Evolutionary conservation across 2,329 filamentous ascomycete genomes (phyloP), one percentile per base, ranked within the genome.

Genomic region (Saccharata proteae): DNA sequence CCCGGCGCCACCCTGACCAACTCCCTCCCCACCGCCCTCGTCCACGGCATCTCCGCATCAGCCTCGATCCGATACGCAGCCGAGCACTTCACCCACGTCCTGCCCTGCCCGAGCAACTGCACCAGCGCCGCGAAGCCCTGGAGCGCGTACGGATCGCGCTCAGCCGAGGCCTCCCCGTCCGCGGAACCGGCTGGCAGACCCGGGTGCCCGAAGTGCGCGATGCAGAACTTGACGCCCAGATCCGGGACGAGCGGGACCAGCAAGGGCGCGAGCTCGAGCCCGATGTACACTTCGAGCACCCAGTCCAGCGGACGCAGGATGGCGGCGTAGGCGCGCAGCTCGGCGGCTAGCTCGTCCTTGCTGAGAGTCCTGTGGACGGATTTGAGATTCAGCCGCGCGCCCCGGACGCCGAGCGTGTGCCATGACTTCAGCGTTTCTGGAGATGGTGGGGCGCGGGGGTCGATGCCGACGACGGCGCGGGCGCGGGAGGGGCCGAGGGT

Each of bases 201-300:
- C 0, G 69, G 69, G 8, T 61, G 57, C 5, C 69, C 72, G 38
- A 75, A 68, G 43, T 77, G 73, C 43, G 74, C 73, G 43, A 77
- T 60, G 38, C 67, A 73, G 21, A 74, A 48, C 26, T 61, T 64
- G 12, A 74, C 59, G 3, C 58, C 57, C 2, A 76, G 56, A 1
- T 46, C 42, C 15, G 10, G 24, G 3, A 31, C 27, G 9, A 16
- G 15, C 1, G 66, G 59, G 2, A 71, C 51, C 2, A 77, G 53
- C 11, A 59, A 41, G 4, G 59, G 50, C 3, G 74, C 52, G 40
- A 61, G 58, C 13, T 61, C 54, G 46, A 77, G 58, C 3, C 65
- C 59, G 12, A 75, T 52, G 43, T 73, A 76, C 6, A 76, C 43
- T 42, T 76, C 69, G 11, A 77, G 49, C 1, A 67, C 62, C 74